Base-by-base conservation (phyloP, 139 green algal genomes). In the Auxenochlorella pyrenoidosa region DNA sequence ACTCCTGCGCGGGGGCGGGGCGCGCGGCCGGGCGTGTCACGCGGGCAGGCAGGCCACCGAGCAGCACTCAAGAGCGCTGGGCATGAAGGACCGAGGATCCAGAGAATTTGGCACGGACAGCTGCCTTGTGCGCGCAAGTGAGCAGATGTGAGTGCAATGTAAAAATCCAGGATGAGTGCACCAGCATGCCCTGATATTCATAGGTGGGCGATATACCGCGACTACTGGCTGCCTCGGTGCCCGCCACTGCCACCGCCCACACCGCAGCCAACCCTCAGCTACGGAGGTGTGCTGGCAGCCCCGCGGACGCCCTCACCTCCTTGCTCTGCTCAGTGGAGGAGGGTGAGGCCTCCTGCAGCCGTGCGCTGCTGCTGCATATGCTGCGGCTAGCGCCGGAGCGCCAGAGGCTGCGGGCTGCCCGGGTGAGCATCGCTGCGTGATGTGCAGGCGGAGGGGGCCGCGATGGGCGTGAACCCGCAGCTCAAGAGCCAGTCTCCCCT, bases 1-100 rank as follows among this genome's bases (percentile, higher is more conserved):
- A 94, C n/a, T 91, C 89, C 89, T 93, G 73, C 84, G 68, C 38
- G 70, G 30, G 32, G 26, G 19, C 66, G 43, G 8, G 43, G 41
- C n/a, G 3, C 5, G 63, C 13, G 28, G 63, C 5, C 21, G 63
- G 40, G 70, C 70, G 24, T 63, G 54, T 63, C 10, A 63, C 22
- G 54, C 54, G 22, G 54, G 54, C 54, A 63, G 15, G 70, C 36
- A 30, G n/a, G n/a, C n/a, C n/a, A n/a, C n/a, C n/a, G n/a, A n/a
- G n/a, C n/a, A n/a, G n/a, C n/a, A n/a, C n/a, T n/a, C n/a, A n/a
- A n/a, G n/a, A n/a, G n/a, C n/a, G n/a, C n/a, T n/a, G n/a, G n/a
- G n/a, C n/a, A n/a, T n/a, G n/a, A n/a, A n/a, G n/a, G n/a, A n/a
- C n/a, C n/a, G n/a, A n/a, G n/a, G n/a, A n/a, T n/a, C n/a, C n/a